Evolutionary conservation across 805 yeast genomes (phyloP).

Genomic region (Diddensiella santjacobensis): DNA sequence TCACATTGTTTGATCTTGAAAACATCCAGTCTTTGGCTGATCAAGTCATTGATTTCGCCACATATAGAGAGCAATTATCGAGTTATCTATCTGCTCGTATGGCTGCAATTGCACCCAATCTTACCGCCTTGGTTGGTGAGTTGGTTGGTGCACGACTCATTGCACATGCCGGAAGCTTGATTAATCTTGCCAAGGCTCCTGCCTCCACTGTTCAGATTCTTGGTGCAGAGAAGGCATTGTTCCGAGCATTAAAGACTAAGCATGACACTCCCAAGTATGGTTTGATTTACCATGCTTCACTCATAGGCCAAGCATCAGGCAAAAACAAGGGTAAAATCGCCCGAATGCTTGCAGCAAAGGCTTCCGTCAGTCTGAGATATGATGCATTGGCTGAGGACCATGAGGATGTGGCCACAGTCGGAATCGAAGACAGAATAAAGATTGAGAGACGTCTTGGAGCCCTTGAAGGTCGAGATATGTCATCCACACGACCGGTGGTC

Average conservation of each 20-base stretch:
- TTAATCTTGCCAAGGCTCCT: constrained; percentile 95
- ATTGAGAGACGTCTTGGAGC: constrained; percentile 93
- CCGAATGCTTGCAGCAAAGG: constrained; percentile 97
- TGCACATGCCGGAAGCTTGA: constrained; percentile 94
- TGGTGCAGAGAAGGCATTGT: constrained; percentile 98
- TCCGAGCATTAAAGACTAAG: constrained; percentile 97
- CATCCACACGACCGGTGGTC: constrained; percentile 75
- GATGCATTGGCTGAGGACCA: constrained; percentile 97
- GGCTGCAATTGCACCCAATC: constrained; percentile 98
- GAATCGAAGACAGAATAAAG: constrained; percentile 85
- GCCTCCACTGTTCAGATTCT: constrained; percentile 97
- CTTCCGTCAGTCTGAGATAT: constrained; percentile 93
- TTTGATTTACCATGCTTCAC: constrained; percentile 90
- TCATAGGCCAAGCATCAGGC: constrained; percentile 97
- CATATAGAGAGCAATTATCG: constrained; percentile 93
- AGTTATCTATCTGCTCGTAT: constrained; percentile 88
- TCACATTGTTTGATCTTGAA: constrained; percentile 81
- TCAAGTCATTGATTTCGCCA: constrained; percentile 93
- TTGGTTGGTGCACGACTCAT: constrained; percentile 97
- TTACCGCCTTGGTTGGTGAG: constrained; percentile 94
- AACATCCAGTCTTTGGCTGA: constrained; percentile 91
- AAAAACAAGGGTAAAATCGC: constrained; percentile 99
- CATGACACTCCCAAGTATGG: constrained; percentile 99
- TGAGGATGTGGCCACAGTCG: constrained; percentile 84
- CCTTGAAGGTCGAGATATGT: constrained; percentile 92